Conservation (phyloP, 768 basidiomycete genomes). For the Boletus pseudo-olivaceus region DNA sequence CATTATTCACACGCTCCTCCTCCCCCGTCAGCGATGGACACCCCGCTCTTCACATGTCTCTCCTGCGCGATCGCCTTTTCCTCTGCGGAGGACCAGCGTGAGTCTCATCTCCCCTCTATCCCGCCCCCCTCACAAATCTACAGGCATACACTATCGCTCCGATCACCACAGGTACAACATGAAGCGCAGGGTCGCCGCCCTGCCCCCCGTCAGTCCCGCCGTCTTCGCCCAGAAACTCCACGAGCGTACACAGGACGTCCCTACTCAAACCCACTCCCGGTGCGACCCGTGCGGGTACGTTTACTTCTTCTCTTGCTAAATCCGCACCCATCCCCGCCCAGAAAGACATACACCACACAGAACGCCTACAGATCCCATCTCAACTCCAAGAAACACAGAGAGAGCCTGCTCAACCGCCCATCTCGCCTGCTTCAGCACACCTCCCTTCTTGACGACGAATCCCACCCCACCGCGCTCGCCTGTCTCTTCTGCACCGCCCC, state of each 20-base stretch:
- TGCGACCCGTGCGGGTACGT: constrained; percentile 88
- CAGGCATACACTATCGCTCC: constrained; percentile 85
- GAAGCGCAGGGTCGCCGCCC: constrained; percentile 88
- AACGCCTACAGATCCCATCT: constrained; percentile 88
- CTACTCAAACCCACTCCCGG: constrained; percentile 52
- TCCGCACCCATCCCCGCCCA: constrained; percentile 29
- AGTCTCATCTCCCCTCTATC: constrained; percentile 21
- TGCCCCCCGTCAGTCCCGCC: constrained; percentile 76
- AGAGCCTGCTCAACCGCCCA: constrained; percentile 57
- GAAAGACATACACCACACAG: constrained; percentile 86
- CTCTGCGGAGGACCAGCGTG: constrained; percentile 80
- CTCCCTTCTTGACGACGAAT: background rate
- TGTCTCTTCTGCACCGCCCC: constrained; percentile 84
- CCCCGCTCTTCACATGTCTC: constrained; percentile 62
- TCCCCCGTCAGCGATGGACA: background rate
- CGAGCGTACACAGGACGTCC: constrained; percentile 67
- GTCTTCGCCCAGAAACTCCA: constrained; percentile 87
- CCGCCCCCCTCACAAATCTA: constrained; percentile 2
- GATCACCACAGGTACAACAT: constrained; percentile 98
- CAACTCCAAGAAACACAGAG: constrained; percentile 85
- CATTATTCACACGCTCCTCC: constrained; percentile 3
- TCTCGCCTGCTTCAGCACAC: background rate
- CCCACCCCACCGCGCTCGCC: constrained; percentile 34
- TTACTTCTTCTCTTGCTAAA: background rate
- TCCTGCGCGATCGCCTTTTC: constrained; percentile 88